Conservation (phyloP, 2,329 filamentous ascomycete species). For the Alternaria brassicicola region DNA sequence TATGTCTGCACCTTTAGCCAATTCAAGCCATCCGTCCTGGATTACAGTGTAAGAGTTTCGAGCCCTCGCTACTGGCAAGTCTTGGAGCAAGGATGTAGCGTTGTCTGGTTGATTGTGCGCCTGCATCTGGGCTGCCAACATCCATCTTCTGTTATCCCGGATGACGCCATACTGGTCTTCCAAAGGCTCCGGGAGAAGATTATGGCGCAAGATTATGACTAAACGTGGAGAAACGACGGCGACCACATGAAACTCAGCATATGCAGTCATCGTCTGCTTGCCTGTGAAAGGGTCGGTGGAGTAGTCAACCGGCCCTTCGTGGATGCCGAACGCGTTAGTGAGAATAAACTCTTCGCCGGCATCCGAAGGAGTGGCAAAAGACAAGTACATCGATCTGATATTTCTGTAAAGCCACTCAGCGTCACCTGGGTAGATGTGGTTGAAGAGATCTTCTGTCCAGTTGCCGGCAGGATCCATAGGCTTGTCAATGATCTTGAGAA, state of each 20-base stretch:
- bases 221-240: background rate
- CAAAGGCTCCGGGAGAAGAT: background rate
- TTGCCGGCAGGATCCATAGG: conserved; percentile 8
- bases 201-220: background rate
- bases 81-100: conserved; percentile 13
- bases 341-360: background rate
- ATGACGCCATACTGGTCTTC: background rate
- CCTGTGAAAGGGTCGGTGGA: background rate
- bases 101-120: background rate
- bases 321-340: background rate
- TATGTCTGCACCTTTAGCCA: background rate
- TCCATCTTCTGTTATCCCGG: background rate
- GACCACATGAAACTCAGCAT: background rate
- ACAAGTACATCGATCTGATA: conserved; percentile 33
- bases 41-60: conserved; percentile 12
- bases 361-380: background rate
- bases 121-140: background rate
- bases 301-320: background rate
- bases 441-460: conserved; percentile 34
- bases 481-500: conserved; percentile 33
- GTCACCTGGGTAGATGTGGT: conserved; percentile 37
- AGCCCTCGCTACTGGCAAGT: conserved; percentile 17
- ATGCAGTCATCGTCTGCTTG: background rate
- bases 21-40: background rate
- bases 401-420: conserved; percentile 39